Base-by-base conservation (phyloP, 2,329 filamentous ascomycete genomes). In the Keithomyces neogunnii region DNA sequence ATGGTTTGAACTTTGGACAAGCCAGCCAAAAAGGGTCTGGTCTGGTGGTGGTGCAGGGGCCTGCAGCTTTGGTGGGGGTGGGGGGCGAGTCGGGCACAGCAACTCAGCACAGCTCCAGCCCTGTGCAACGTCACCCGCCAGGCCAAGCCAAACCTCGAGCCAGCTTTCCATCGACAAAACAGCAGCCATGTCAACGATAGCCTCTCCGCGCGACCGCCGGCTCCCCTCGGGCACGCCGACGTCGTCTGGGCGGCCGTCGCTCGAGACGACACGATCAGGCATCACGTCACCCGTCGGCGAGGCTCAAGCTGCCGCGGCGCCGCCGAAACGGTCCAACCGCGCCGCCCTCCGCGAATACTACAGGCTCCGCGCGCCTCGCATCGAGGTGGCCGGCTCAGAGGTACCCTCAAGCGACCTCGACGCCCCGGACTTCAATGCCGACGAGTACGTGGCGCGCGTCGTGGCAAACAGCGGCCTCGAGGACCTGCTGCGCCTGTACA, bases 321-420 rank as follows among this genome's bases (percentile, higher is more conserved):
- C 59, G 55, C 69, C 65, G 52, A 77, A 73, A 56, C 75, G 77
- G 51, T 72, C 86, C 55, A 95, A 95, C 70, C 87, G 92, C 57
- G 82, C 86, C 51, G 92, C 92, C 5, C 78, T 97, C 26, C 86
- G 93, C 61, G 90, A 96, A 64, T 97, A 96, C 75, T 97, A 97
- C 72, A 93, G 93, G 64, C 78, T 97, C 47, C 40, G 69, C 62
- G 57, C 77, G 65, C 60, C 68, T 29, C 62, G 72, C 69, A 61
- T 80, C 68, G 56, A 75, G 69, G 56, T 67, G 58, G 63, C 66
- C 38, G 67, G 72, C 50, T 79, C 76, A 26, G 82, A 85, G 56
- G 80, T 86, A 19, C 76, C 81, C 3, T 64, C 78, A 31, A 79
- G 81, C 49, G 88, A 93, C 63, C 78, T 97, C 51, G 92, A 96